Percentiles rank a stretch among this genome's conserved stretches.
phyloP scores from a whole-genome alignment of 345 rosid genomes.

The Raphanus raphanistrum region DNA sequence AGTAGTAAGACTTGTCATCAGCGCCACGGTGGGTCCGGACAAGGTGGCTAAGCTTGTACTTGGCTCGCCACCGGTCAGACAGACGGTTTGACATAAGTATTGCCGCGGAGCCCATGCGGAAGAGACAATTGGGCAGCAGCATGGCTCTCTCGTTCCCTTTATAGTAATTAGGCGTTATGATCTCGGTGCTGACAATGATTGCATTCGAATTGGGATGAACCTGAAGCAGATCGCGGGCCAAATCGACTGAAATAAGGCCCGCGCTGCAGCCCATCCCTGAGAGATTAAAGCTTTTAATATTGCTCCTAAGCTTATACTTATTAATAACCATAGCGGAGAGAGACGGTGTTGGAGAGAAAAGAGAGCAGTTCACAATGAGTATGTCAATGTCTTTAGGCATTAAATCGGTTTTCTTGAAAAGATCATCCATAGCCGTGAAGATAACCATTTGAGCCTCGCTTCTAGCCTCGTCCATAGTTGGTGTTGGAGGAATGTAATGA shows the following conservation, averaged over 20 bases:
- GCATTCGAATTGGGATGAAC: slow-evolving; percentile 71
- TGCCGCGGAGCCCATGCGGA: slow-evolving; percentile 81
- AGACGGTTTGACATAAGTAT: slow-evolving; percentile 64
- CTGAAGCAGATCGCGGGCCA: slow-evolving; percentile 72
- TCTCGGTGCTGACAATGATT: slow-evolving; percentile 68
- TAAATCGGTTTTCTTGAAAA: slow-evolving; percentile 60
- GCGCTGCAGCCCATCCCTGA: slow-evolving; percentile 92
- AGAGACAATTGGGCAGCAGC: slow-evolving; percentile 79
- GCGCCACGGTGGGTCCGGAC: slow-evolving; percentile 82
- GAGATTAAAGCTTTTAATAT: slow-evolving; percentile 74
- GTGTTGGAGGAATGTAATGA: slow-evolving; percentile 73
- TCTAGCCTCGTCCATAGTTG: slow-evolving; percentile 61
- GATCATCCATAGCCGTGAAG: slow-evolving; percentile 68
- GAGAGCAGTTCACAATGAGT: slow-evolving; percentile 73
- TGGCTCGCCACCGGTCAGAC: slow-evolving; percentile 58
- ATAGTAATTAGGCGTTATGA: slow-evolving; percentile 71
- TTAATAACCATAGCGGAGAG: slow-evolving; percentile 79
- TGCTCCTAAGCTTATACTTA: slow-evolving; percentile 73
- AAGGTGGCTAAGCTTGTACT: slow-evolving; percentile 65
- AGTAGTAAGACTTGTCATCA: slow-evolving; percentile 64
- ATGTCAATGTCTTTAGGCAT: slow-evolving; percentile 68
- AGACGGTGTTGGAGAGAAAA: slow-evolving; percentile 75
- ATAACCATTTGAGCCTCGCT: slow-evolving; percentile 69
- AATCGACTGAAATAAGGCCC: slow-evolving; percentile 62
- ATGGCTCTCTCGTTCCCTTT: slow-evolving; percentile 72